Evolutionary conservation across 331 rosid genomes (phyloP), one percentile per base, ranked within the genome.

Genomic region (Pyracantha coccinea): DNA sequence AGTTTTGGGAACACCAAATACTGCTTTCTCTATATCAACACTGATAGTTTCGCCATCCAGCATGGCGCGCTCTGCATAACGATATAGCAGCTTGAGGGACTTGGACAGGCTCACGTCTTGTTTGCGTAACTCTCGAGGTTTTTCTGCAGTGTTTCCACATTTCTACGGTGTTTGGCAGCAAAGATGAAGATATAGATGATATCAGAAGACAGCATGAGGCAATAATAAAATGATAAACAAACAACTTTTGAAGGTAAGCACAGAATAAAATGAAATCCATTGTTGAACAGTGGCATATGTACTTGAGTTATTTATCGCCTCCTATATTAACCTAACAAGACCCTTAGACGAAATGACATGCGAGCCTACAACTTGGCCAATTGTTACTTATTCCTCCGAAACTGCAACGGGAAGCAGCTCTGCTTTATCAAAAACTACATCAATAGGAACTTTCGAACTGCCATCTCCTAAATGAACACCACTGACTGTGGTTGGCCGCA

Each of bases 21-120:
- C 50, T 23, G 75, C 75, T n/a, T 71, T 59, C 35, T 71, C 65
- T n/a, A 71, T 53, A 54, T n/a, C 21, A 31, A 71, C 29, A 53
- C 65, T 53, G 50, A 71, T 54, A 20, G 64, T 41, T n/a, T 71
- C 52, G 1, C 64, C 75, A 71, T 71, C 64, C 21, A 7, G 57
- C 75, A 54, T 53, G 47, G 64, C 75, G 8, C 52, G 21, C 50
- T 71, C 75, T 11, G 75, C 75, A 53, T 71, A 53, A 53, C 75
- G 75, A 11, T 71, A 54, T n/a, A 71, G 31, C n/a, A 53, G 52
- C 75, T 54, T 71, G 31, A 71, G 65, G 64, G 75, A 29, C 50
- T 71, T 71, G 8, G 75, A 65, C 47, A 71, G 52, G 65, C 27
- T 53, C 75, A 71, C 9, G 8, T 54, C 75, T 71, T 71, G 50